Evolutionary conservation across 345 rosid species (phyloP).

Genomic region (Eucalyptus polyanthemos): DNA sequence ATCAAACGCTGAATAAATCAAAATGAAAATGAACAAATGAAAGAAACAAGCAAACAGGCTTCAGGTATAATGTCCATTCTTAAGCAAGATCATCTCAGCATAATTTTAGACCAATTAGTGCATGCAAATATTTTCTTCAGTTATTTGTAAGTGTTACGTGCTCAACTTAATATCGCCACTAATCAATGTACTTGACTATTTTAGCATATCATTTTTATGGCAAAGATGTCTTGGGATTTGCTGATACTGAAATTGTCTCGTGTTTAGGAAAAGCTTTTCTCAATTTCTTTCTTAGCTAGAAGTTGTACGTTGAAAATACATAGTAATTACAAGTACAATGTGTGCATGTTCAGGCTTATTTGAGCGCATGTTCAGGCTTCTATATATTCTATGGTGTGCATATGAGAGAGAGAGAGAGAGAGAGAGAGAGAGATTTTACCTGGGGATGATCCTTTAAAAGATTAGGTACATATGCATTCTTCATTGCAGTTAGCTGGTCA

Average conservation of each 20-base stretch:
- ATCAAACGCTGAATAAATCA: neutral
- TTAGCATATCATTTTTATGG: neutral
- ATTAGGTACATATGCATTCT: conserved; percentile 34
- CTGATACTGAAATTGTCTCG: neutral
- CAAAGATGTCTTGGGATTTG: neutral
- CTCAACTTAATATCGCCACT: neutral
- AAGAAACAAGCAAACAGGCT: neutral
- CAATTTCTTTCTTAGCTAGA: neutral
- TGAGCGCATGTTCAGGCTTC: neutral
- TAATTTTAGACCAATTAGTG: neutral
- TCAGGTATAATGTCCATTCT: neutral
- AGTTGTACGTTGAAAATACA: neutral
- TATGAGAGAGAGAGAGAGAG: neutral
- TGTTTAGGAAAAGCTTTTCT: neutral
- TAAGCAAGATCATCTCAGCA: neutral
- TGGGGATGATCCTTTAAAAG: conserved; percentile 44
- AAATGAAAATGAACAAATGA: neutral
- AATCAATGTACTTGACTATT: neutral
- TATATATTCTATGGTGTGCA: neutral
- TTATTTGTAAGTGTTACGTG: neutral
- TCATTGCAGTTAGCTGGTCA: conserved; percentile 67
- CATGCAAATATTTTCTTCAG: neutral
- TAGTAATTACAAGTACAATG: neutral
- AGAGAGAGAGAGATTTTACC: conserved; percentile 19
- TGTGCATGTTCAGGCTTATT: neutral